Evolutionary conservation across 768 basidiomycete genomes (phyloP), one percentile per base, ranked within the genome.

Genomic region (Boletellus sp.): DNA sequence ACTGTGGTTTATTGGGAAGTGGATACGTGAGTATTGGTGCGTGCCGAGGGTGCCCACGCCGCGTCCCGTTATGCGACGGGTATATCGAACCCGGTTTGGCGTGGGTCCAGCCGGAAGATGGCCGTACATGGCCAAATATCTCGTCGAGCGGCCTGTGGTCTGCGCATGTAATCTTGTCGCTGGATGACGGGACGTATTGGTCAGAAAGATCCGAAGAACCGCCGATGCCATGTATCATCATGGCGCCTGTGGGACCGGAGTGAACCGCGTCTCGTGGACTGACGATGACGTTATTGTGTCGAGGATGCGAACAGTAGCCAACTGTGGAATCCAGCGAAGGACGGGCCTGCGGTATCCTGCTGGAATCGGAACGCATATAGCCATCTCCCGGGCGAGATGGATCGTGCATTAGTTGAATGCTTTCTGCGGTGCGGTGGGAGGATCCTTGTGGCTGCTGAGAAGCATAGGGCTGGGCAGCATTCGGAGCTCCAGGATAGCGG

Each of bases 111-210:
- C 20, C 19, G 3, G 43, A 42, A 7, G 44, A 22, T 35, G 52
- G 13, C 17, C 20, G 41, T 15, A 38, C 10, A 13, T 33, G 28
- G n/a, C 51, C 63, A 37, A 65, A 64, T 19, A 64, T 64, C 11
- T 60, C 57, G 20, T 64, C 63, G 12, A 64, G 54, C n/a, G 61
- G 63, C 9, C 58, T 54, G 50, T 64, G 63, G 32, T 64, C 56
- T 32, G 58, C 43, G 35, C 60, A 63, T 31, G 63, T 64, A 35
- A 64, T 55, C 48, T 48, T 64, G 61, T 64, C 63, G 44, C 51
- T 60, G 13, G 63, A 64, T 23, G 63, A 64, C 10, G 63, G 63
- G 35, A 63, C 42, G 31, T 65, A 64, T 45, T 56, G 63, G 20
- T 64, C 63, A 19, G 53, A 45, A 12, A 48, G 19, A 42, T 52